Conservation (phyloP, 805 yeast species). For the Metahyphopichia silvanorum region DNA sequence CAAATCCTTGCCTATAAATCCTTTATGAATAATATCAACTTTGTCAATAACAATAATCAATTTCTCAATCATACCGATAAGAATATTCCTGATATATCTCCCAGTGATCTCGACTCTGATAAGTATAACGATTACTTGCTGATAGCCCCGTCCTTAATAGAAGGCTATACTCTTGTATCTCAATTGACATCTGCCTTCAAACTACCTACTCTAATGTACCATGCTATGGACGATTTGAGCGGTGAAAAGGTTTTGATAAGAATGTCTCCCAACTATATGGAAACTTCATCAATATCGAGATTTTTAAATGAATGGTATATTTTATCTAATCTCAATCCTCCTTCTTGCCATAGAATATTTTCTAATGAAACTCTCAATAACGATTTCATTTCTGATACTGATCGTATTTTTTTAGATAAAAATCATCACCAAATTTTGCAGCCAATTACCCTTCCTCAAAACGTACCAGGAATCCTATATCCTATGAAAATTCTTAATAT, state of each 20-base stretch:
- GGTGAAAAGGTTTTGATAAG: conserved; percentile 16
- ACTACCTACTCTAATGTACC: conserved; percentile 12
- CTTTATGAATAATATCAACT: conserved; percentile 23
- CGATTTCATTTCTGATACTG: conserved; percentile 6
- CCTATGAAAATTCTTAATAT: conserved; percentile 17
- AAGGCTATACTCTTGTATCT: conserved; percentile 20
- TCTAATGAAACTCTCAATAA: conserved; percentile 11
- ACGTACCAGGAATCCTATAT: conserved; percentile 24
- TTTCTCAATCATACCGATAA: conserved; percentile 12
- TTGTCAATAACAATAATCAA: conserved; percentile 15
- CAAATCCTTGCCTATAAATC: conserved; percentile 12
- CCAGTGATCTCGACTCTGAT: neutral
- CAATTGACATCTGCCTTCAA: conserved; percentile 11
- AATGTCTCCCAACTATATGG: conserved; percentile 20
- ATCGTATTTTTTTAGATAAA: conserved; percentile 4
- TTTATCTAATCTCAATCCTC: conserved; percentile 20
- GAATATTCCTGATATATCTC: conserved; percentile 2
- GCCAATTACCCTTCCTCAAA: conserved; percentile 24
- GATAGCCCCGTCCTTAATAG: conserved; percentile 12
- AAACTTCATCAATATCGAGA: conserved; percentile 18
- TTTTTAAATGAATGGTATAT: conserved; percentile 34
- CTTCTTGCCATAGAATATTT: conserved; percentile 13
- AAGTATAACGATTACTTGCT: conserved; percentile 9
- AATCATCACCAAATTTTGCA: neutral
- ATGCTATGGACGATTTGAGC: conserved; percentile 12